These are phyloP conservation scores for Suhomyces vadensis DNA, from an alignment of 805 yeast species.

Conservation along the genomic window DNA sequence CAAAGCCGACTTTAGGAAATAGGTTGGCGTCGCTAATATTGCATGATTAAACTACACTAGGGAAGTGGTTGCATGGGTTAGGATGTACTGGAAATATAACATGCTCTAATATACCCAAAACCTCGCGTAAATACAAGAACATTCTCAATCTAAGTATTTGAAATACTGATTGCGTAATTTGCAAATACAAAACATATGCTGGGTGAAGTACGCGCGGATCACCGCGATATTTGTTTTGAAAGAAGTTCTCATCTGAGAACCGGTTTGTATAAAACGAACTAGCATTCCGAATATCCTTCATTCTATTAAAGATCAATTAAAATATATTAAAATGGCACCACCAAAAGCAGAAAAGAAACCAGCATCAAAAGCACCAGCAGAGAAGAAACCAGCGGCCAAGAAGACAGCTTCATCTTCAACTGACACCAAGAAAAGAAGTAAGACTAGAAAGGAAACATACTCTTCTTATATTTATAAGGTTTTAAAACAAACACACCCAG, in stretches of 20 bases:
- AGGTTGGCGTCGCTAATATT: too few relatives aligned
- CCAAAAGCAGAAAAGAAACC: conserved; percentile 41
- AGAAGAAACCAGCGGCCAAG: conserved; percentile 42
- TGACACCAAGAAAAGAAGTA: conserved; percentile 36
- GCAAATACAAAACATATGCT: neutral
- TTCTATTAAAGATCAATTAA: neutral
- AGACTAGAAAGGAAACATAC: conserved; percentile 42
- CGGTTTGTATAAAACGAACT: conserved; percentile 3
- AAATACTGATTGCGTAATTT: neutral
- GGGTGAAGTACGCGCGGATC: neutral
- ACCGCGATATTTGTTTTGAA: neutral
- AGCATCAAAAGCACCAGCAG: conserved; percentile 42
- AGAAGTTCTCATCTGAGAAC: neutral
- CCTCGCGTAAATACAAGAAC: neutral
- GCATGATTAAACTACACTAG: too few relatives aligned
- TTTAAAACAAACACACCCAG: conserved; percentile 42
- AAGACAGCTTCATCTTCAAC: conserved; percentile 33
- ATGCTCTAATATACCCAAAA: neutral
- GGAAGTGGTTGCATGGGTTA: too few relatives aligned
- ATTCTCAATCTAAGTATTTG: neutral
- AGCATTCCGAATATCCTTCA: neutral
- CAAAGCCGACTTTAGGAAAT: neutral
- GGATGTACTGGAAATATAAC: too few relatives aligned
- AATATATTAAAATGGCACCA: conserved; percentile 31
- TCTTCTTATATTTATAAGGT: conserved; percentile 41